phyloP scores from a whole-genome alignment of 2,329 filamentous ascomycete species.

The Corynespora cassiicola region DNA sequence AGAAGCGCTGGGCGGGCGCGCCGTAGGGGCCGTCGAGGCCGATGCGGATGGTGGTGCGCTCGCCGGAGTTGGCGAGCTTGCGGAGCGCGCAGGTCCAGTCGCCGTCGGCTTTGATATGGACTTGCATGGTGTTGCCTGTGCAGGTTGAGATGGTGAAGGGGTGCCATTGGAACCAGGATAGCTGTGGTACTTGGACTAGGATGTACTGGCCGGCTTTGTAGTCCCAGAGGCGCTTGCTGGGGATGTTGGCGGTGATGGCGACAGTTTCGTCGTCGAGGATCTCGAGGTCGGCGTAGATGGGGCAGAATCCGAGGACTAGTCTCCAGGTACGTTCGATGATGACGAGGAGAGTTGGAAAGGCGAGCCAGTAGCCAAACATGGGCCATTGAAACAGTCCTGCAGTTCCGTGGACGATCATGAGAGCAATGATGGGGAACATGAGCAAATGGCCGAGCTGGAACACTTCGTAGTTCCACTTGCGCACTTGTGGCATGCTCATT shows the following conservation, averaged over 20 bases:
- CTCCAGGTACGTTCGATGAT: conserved; percentile 57
- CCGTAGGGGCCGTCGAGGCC: conserved; percentile 65
- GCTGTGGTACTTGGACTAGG: conserved; percentile 60
- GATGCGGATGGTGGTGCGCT: conserved; percentile 52
- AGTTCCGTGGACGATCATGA: conserved; percentile 63
- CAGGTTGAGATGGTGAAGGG: conserved; percentile 66
- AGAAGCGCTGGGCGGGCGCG: conserved; percentile 64
- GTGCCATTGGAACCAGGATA: conserved; percentile 65
- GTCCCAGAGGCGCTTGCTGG: conserved; percentile 56
- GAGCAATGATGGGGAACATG: conserved; percentile 64
- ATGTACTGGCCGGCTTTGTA: conserved; percentile 66
- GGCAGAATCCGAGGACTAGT: conserved; percentile 55
- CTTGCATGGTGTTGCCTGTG: conserved; percentile 57
- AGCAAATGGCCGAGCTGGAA: conserved; percentile 65
- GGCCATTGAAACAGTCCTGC: conserved; percentile 59
- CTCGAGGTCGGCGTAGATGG: conserved; percentile 56
- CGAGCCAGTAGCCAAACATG: conserved; percentile 65
- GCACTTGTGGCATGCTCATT: conserved; percentile 58
- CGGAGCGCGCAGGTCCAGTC: conserved; percentile 61
- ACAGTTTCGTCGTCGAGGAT: conserved; percentile 62
- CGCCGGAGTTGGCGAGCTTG: conserved; percentile 47
- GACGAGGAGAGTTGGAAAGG: conserved; percentile 60
- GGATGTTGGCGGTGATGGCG: conserved; percentile 57
- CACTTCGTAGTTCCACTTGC: conserved; percentile 61
- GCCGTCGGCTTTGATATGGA: conserved; percentile 66